Base-by-base conservation (phyloP, 2,329 filamentous ascomycete genomes). In the Fusarium sp. region DNA sequence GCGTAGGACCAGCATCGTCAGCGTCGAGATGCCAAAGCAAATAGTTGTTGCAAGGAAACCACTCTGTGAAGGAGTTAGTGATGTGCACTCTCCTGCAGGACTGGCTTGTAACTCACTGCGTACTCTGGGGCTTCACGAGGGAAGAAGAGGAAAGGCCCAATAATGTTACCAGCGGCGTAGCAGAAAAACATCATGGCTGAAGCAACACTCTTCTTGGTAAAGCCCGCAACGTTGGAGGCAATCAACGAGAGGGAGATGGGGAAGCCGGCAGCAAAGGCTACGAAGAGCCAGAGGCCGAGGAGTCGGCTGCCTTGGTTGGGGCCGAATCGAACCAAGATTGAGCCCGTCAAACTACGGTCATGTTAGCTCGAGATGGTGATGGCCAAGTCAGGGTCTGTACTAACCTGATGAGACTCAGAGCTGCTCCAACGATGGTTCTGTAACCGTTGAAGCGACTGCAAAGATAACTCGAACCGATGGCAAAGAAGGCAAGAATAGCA, bases 111-210 rank as follows among this genome's bases (percentile, higher is more conserved):
- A 76, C 75, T 66, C 60, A 77, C 73, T 13, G 69, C 40, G 9
- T 77, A 77, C 3, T 52, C 69, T 5, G 75, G 72, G 1, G 75
- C 73, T 40, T 77, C 75, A 0, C 54, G 50, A 4, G 75, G 38
- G 2, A 77, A 77, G 50, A 77, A 77, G 0, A 77, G 47, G n/a
- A 77, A 77, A 7, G 75, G 75, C 0, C 75, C 75, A 6, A 76
- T 71, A 2, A 77, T 77, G 4, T 77, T 77, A 0, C 75, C 75
- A 4, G 47, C 37, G 0, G 75, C 76, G 13, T 77, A 77, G 3
- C 73, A 67, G 64, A 76, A 73, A 3, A 77, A 76, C 75, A 77
- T 73, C 75, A 77, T 77, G 1, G 75, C 73, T 0, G 73, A 66
- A 1, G 75, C 73, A 2, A 76, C 69, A 20, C 69, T 75, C 62